Percentiles rank a stretch among this genome's conserved stretches.
Conservation (phyloP, 1,139 yeast genomes). For the Sugiyamaella neomexicana region DNA sequence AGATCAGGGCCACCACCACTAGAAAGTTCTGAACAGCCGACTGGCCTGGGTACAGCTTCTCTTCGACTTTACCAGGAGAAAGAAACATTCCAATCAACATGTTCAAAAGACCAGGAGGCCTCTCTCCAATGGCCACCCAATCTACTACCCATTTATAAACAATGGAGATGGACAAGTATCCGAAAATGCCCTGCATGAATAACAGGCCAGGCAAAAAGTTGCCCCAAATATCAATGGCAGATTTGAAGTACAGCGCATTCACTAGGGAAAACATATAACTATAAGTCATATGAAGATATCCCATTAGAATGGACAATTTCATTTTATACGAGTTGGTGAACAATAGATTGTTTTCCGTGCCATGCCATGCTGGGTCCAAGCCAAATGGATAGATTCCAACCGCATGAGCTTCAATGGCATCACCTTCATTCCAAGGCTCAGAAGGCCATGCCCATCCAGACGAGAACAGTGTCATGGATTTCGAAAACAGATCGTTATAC, state of each 20-base stretch:
- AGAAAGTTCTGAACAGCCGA: conserved; percentile 71
- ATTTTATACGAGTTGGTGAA: conserved; percentile 94
- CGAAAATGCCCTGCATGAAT: conserved; percentile 95
- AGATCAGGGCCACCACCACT: conserved; percentile 72
- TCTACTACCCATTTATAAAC: conserved; percentile 93
- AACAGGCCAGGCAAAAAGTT: conserved; percentile 91
- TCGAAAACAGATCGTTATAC: conserved; percentile 91
- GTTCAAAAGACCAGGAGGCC: conserved; percentile 91
- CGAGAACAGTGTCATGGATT: conserved; percentile 78
- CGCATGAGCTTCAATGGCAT: conserved; percentile 60
- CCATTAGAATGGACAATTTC: conserved; percentile 94
- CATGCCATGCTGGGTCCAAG: conserved; percentile 95
- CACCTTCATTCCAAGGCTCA: conserved; percentile 59
- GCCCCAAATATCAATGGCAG: conserved; percentile 83
- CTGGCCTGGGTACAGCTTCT: conserved; percentile 81
- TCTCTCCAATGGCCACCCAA: conserved; percentile 72
- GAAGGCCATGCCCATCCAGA: conserved; percentile 93
- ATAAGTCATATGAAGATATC: conserved; percentile 91
- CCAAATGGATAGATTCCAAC: conserved; percentile 80
- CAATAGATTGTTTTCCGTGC: conserved; percentile 84
- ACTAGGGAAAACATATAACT: conserved; percentile 82
- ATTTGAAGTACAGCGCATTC: conserved; percentile 70
- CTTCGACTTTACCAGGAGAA: conserved; percentile 87
- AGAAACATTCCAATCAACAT: conserved; percentile 96
- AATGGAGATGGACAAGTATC: conserved; percentile 79